A percentile compares a stretch with the other conserved stretches of the same genome.
Evolutionary conservation across 116 monocot species (phyloP).

Genomic region (Zostera marina): DNA sequence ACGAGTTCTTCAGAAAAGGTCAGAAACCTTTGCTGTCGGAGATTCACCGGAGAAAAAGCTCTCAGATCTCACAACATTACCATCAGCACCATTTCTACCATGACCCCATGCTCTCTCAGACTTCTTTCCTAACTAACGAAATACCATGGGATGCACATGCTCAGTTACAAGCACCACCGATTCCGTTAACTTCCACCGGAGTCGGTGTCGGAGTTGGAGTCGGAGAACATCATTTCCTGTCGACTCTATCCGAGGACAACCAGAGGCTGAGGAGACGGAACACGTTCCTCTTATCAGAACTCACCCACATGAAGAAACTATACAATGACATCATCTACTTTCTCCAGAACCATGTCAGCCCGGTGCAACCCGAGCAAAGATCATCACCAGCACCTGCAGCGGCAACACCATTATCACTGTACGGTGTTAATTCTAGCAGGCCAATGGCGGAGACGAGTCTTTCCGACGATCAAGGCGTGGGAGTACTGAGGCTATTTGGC

Average conservation of each 20-base stretch:
- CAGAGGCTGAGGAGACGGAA: constrained; percentile 64
- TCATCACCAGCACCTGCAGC: not conserved
- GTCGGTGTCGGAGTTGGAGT: too few species aligned
- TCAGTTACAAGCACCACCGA: not conserved
- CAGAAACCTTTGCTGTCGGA: constrained; percentile 63
- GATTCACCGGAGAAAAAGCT: constrained; percentile 60
- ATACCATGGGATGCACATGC: not conserved
- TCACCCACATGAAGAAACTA: constrained; percentile 82
- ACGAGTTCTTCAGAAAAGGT: constrained; percentile 84
- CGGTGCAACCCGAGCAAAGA: constrained; percentile 12
- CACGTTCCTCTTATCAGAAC: constrained; percentile 58
- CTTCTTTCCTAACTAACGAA: constrained; percentile 1
- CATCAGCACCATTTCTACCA: constrained; percentile 9
- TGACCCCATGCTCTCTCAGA: not conserved
- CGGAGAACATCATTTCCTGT: constrained; percentile 21
- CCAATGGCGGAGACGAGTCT: constrained; percentile 6
- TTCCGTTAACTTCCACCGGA: not conserved
- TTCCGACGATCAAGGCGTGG: not conserved
- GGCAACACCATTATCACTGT: too few species aligned
- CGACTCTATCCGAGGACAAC: constrained; percentile 68
- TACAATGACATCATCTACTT: constrained; percentile 86
- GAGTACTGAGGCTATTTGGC: constrained; percentile 8
- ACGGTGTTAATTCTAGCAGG: too few species aligned
- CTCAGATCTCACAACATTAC: constrained; percentile 26
- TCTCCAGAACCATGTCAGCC: constrained; percentile 59